Conservation (phyloP, 148 eudicot genomes). For the Rhododendron griersonianum region DNA sequence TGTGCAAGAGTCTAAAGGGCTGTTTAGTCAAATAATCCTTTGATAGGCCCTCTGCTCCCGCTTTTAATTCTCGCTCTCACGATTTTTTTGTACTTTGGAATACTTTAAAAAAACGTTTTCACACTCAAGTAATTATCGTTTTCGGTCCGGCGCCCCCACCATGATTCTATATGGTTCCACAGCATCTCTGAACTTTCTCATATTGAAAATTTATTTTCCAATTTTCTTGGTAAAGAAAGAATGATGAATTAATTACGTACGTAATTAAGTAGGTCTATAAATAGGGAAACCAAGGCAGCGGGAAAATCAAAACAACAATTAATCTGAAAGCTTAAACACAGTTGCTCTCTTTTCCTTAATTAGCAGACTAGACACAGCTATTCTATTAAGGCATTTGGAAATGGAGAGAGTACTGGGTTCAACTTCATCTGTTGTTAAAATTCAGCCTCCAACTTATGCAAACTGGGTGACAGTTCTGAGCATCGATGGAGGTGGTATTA, state of each 20-base stretch:
- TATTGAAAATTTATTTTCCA: background rate
- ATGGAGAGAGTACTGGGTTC: background rate
- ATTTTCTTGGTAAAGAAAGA: background rate
- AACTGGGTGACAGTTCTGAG: slow-evolving; percentile 28
- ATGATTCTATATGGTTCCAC: no score
- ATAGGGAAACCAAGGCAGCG: background rate
- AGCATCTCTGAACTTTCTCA: background rate
- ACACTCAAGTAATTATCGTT: no score
- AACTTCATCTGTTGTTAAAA: background rate
- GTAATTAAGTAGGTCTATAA: background rate
- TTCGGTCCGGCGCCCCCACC: no score
- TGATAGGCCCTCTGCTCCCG: no score
- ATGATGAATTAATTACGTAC: background rate
- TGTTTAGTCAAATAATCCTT: background rate
- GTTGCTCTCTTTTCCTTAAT: background rate
- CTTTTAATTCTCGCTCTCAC: no score
- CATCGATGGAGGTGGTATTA: slow-evolving; percentile 68
- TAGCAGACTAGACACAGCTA: background rate
- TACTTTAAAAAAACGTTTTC: no score
- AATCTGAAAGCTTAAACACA: background rate
- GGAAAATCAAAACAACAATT: background rate
- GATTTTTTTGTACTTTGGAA: background rate
- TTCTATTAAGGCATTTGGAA: background rate
- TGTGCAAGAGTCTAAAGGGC: no score
- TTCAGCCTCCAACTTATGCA: slow-evolving; percentile 16